Base-by-base conservation (phyloP, 768 basidiomycete genomes). In the Psilocybe cyanescens region DNA sequence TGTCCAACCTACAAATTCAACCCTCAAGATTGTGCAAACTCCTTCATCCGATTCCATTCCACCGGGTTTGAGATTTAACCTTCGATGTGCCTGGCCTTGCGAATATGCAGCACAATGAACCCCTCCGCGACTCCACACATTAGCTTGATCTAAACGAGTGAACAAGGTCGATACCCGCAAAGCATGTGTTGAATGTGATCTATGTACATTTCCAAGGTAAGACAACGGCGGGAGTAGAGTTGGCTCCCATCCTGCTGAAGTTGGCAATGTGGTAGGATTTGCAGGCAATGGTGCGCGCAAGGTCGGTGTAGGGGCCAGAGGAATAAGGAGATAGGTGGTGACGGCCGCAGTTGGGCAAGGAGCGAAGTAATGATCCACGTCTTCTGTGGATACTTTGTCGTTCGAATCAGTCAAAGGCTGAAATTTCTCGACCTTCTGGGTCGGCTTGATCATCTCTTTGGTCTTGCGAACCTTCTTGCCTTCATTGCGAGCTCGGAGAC, bases 1-100 rank as follows among this genome's bases (percentile, higher is more conserved):
- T 3, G 84, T 81, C 91, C 92, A 95, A 2, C 92, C 93, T 16
- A 76, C 75, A 68, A 95, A 91, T 35, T 85, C 83, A 50, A 95
- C 80, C 55, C 84, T 85, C 11, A 93, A 78, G 31, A 90, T 67
- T 16, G 86, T 88, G 65, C 89, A 89, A 4, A 87, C 82, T 14
- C 84, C 89, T 47, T 82, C 81, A 1, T 66, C 70, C 2, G 59
- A 65, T 12, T 67, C 70, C 6, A 62, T 67, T 4, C 49, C 68
- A 31, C 60, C 60, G 14, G 48, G 33, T 31, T 64, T 61, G 17
- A 39, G 30, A 3, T 4, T 14, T 54, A 16, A 16, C 45, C 62
- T 55, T 3, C 58, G 65, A 35, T 67, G 79, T 71, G 24, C 67
- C 51, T 59, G 64, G 19, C 74, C 75, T 60, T 76, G 76, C 0